Evolutionary conservation across 352 stramenopile genomes (phyloP).

Genomic region (Globisporangium barbulae): DNA sequence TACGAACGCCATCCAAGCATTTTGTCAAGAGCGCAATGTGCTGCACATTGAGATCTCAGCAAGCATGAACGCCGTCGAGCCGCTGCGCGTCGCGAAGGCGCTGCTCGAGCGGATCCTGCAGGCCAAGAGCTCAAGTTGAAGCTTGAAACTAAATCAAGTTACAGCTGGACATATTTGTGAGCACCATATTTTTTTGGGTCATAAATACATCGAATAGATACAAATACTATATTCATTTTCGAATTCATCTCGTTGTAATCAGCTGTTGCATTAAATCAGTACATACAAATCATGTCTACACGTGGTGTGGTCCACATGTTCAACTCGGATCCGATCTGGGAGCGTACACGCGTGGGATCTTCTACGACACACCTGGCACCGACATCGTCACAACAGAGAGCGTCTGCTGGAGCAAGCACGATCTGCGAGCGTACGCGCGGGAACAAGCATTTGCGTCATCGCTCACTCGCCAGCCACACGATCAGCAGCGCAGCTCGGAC

Average conservation of each 20-base stretch:
- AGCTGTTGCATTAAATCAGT: too few species aligned
- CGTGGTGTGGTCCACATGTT: too few species aligned
- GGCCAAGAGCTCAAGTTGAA: background rate
- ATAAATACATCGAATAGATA: too few species aligned
- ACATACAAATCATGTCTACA: too few species aligned
- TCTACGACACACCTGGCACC: too few species aligned
- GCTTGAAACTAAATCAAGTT: background rate
- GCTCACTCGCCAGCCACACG: background rate
- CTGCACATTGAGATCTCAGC: slow-evolving; percentile 3
- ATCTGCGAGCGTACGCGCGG: slow-evolving; percentile 12
- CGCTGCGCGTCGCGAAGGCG: background rate
- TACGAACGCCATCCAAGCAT: background rate
- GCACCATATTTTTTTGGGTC: background rate
- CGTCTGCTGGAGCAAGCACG: background rate
- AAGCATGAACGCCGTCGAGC: background rate
- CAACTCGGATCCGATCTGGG: background rate
- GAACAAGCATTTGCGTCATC: background rate
- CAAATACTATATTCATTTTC: too few species aligned
- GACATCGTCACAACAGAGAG: background rate
- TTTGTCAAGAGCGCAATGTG: background rate
- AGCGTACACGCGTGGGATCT: background rate
- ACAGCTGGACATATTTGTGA: background rate
- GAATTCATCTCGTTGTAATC: too few species aligned
- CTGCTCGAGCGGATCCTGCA: background rate
- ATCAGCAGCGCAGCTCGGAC: background rate